phyloP scores from a whole-genome alignment of 192 early-diverging fungal species.

The Podochytrium sp. region DNA sequence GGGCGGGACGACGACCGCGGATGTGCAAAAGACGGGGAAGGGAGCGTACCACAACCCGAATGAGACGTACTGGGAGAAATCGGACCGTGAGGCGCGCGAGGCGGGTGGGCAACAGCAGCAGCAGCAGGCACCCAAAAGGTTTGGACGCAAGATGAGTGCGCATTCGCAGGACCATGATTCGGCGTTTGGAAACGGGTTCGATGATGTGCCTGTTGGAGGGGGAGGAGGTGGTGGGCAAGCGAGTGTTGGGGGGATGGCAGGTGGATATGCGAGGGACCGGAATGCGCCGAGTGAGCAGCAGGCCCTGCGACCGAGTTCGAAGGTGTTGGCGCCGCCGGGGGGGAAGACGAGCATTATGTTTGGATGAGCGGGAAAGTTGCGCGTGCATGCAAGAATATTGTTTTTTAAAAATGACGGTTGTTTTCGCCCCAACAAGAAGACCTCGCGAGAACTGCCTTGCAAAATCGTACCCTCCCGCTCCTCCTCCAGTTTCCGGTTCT shows the following conservation, averaged over 20 bases:
- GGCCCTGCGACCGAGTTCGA: slow-evolving; percentile 24
- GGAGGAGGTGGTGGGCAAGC: not conserved
- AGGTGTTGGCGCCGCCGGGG: slow-evolving; percentile 41
- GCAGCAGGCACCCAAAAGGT: slow-evolving; percentile 20
- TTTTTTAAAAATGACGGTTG: too few relatives aligned
- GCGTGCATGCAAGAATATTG: too few relatives aligned
- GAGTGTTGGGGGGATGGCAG: too few relatives aligned
- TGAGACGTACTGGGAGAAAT: slow-evolving; percentile 10
- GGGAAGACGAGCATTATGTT: slow-evolving; percentile 37
- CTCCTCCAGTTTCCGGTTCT: too few relatives aligned
- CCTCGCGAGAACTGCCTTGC: too few relatives aligned
- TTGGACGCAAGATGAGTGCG: slow-evolving; percentile 17
- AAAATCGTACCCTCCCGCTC: too few relatives aligned
- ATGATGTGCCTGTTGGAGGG: not conserved
- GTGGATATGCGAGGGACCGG: slow-evolving; percentile 22
- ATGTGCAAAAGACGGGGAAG: slow-evolving; percentile 3
- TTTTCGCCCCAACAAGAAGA: too few relatives aligned
- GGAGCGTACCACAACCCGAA: slow-evolving; percentile 27
- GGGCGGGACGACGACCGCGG: slow-evolving; percentile 1
- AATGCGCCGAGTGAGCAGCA: slow-evolving; percentile 38
- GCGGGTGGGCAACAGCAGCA: not conserved
- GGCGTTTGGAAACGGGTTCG: not conserved
- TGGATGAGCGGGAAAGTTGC: slow-evolving; percentile 37
- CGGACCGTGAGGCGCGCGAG: not conserved
- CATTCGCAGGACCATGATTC: slow-evolving; percentile 9